Base-by-base conservation (phyloP, 768 basidiomycete species). In the Podaxis sp. region DNA sequence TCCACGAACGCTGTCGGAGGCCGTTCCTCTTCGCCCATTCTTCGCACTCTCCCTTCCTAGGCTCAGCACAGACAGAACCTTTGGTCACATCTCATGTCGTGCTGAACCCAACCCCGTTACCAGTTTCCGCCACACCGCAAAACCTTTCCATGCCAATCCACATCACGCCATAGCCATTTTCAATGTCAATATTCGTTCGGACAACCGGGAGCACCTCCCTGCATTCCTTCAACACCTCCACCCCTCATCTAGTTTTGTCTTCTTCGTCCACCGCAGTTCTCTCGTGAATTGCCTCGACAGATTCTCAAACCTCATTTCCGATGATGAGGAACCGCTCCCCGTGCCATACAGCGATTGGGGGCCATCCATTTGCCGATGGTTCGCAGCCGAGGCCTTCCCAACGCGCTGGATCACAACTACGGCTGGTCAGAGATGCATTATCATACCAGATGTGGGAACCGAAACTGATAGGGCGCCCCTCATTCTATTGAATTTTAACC, bases 371-470 rank as follows among this genome's bases (percentile, higher is more conserved):
- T 75, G 76, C 15, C 67, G 75, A n/a, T 76, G 76, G 74, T 68
- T 77, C 37, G 65, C 67, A 15, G 61, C 71, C 17, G 69, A 73
- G 8, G 56, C 57, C 6, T 59, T 70, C 46, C 67, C 74, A 0
- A 77, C 74, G 2, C 67, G 74, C 4, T 79, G 78, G 79, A 77
- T 79, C 25, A 78, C 77, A 22, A 78, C 76, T 0, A 72, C 73
- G 17, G 68, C 69, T 36, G 76, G 75, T 0, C 73, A 77, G 64
- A 65, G 77, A 11, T 74, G 70, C 37, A 73, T 73, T 3, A 59
- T 71, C 15, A 69, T 71, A 13, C 51, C 61, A 15, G 63, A 65
- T 13, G 58, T 61, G n/a, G 64, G 41, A 29, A 24, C 15, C 17
- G 61, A 57, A 4, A 19, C 13, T 29, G 43, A 15, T 13, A 63